Percentiles rank a stretch among this genome's conserved stretches.
Conservation (phyloP, 2,329 filamentous ascomycete genomes). For the Hawksworthiomyces lignivorus region DNA sequence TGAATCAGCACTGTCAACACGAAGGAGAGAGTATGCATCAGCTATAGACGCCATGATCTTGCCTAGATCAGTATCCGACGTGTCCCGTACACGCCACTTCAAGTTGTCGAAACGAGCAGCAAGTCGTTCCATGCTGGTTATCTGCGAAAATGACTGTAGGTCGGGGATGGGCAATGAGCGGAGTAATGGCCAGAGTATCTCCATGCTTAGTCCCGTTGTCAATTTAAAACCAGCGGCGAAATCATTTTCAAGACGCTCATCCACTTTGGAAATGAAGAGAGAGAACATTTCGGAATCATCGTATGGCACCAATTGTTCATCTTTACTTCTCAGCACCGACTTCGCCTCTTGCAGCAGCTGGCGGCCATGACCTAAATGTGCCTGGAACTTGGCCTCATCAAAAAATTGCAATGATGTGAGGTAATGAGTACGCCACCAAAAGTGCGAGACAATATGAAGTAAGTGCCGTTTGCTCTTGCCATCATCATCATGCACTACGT, state of each 20-base stretch:
- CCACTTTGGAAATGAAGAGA: conserved; percentile 32
- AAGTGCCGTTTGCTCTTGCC: conserved; percentile 14
- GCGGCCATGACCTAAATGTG: conserved; percentile 47
- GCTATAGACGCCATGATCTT: conserved; percentile 47
- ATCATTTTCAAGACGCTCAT: conserved; percentile 38
- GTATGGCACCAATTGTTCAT: neutral
- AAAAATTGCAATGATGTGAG: conserved; percentile 40
- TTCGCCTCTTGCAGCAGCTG: conserved; percentile 29
- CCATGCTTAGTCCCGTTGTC: conserved; percentile 71
- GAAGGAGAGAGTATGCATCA: conserved; percentile 48
- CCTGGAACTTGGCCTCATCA: conserved; percentile 57
- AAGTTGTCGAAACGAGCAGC: conserved; percentile 53
- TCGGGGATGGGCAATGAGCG: conserved; percentile 53
- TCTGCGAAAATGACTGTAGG: conserved; percentile 35
- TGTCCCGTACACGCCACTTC: conserved; percentile 46
- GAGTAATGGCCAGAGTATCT: conserved; percentile 65
- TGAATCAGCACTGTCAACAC: conserved; percentile 34
- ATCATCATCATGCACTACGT: too few species aligned
- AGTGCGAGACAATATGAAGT: conserved; percentile 38
- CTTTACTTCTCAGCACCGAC: neutral
- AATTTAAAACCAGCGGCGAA: conserved; percentile 67
- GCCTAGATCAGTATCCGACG: conserved; percentile 42
- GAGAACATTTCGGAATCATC: conserved; percentile 13
- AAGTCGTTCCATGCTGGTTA: conserved; percentile 46
- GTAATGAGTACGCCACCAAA: conserved; percentile 46